A percentile compares a stretch with the other conserved stretches of the same genome.
phyloP scores from a whole-genome alignment of 2,329 filamentous ascomycete genomes.

The Colletotrichum euphorbiae region DNA sequence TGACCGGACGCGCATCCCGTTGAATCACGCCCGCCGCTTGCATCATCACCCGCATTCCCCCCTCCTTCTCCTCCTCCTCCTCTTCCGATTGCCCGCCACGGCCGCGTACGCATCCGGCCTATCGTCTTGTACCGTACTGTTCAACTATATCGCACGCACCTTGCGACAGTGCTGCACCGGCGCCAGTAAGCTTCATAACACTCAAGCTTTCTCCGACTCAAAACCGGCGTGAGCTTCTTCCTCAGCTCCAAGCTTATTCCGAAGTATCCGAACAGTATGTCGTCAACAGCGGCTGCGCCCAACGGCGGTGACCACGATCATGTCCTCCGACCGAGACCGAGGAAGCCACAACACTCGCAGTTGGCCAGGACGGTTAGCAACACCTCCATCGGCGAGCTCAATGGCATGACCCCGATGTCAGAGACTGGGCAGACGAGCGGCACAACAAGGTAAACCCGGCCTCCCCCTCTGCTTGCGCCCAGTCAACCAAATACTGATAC shows the following conservation, averaged over 20 bases:
- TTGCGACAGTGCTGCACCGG: background rate
- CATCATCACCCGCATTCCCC: slow-evolving; percentile 4
- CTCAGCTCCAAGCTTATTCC: background rate
- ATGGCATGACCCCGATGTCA: slow-evolving; percentile 24
- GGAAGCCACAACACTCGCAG: slow-evolving; percentile 62
- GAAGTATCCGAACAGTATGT: slow-evolving; percentile 15
- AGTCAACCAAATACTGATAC: background rate
- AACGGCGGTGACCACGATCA: slow-evolving; percentile 49
- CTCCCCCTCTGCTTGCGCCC: background rate
- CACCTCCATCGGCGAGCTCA: slow-evolving; percentile 32
- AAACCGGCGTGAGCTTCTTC: background rate
- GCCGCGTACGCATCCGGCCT: background rate
- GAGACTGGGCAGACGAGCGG: slow-evolving; percentile 37
- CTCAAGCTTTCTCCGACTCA: background rate
- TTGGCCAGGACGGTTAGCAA: slow-evolving; percentile 38
- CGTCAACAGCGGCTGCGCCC: slow-evolving; percentile 30
- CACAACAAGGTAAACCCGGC: slow-evolving; percentile 29
- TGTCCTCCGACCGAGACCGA: slow-evolving; percentile 61
- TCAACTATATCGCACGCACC: background rate
- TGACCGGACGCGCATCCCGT: slow-evolving; percentile 15
- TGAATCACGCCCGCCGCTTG: slow-evolving; percentile 8
- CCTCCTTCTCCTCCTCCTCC: background rate
- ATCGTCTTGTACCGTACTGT: background rate
- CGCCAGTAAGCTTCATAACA: slow-evolving; percentile 7
- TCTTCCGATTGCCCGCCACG: slow-evolving; percentile 5